Evolutionary conservation across 306 rosid species (phyloP), one percentile per base, ranked within the genome.

Genomic region (Trifolium dubium): DNA sequence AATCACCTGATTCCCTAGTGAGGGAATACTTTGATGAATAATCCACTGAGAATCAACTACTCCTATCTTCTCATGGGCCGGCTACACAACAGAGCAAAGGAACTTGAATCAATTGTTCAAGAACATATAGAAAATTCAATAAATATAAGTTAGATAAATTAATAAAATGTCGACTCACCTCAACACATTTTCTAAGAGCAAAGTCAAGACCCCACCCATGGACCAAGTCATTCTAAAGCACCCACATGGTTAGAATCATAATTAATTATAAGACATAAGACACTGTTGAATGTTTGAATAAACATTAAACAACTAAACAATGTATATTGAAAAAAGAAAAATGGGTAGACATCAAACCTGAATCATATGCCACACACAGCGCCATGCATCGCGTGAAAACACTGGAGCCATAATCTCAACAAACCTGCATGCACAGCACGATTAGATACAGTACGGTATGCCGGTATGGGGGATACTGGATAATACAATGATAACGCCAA

Each of bases 371-470:
- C 98, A 94, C 81, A 94, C 97, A 72, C 98, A 94, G 55, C 96
- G 97, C 98, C 98, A 94, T 40, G 98, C 98, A 77, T 86, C 88
- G 66, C 98, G 92, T 5, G 98, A 94, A 78, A 94, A 94, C 62
- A 94, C 98, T 1, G 98, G 97, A 72, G 98, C 98, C 98, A 94
- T 94, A 73, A 94, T 94, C 86, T 94, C 98, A 60, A 94, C 96
- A 77, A 94, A 94, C 55, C 98, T 94, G 87, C 76, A 81, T 46
- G 69, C 67, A 34, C 53, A 49, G 75, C 64, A 62, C 69, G 19
- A 51, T 71, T 14, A 67, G 61, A 77, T 8, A 68, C 28, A 43
- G 71, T 49, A 30, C 64, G 59, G 58, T 31, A 62, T 46, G n/a
- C n/a, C n/a, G 49, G 8, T 55, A 37, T 7, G 40, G 40, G 40